Percentiles rank a stretch among this genome's conserved stretches.
Evolutionary conservation across 129 eudicot species (phyloP).

Genomic region (Centaurea solstitialis): DNA sequence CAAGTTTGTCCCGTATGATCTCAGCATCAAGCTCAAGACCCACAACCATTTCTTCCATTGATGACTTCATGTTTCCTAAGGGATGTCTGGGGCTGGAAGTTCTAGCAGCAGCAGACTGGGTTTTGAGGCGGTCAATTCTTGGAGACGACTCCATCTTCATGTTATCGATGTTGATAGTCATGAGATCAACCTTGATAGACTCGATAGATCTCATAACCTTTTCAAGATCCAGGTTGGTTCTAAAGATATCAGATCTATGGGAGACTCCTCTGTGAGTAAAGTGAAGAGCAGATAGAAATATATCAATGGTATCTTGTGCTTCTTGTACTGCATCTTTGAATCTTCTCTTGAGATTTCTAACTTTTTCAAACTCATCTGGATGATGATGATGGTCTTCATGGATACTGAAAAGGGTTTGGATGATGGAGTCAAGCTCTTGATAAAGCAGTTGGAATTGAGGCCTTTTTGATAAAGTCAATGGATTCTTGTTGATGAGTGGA

Average conservation of each 20-base stretch:
- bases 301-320: neutral
- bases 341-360: neutral
- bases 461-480: neutral
- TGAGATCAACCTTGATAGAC: neutral
- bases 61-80: neutral
- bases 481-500: neutral
- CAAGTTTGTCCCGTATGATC: neutral
- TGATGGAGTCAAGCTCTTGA: constrained; percentile 1
- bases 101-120: neutral
- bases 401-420: neutral
- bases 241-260: neutral
- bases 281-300: neutral
- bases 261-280: neutral
- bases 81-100: neutral
- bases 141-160: neutral
- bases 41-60: neutral
- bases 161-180: neutral
- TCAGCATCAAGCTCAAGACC: neutral
- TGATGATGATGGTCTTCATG: too few species aligned
- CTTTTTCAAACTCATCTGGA: neutral
- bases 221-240: neutral
- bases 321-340: constrained; percentile 9
- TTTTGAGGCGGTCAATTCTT: neutral
- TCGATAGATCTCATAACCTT: neutral
- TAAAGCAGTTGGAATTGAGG: neutral